Base-by-base conservation (phyloP, 257 asterid genomes). In the Fraxinus cuspidata region DNA sequence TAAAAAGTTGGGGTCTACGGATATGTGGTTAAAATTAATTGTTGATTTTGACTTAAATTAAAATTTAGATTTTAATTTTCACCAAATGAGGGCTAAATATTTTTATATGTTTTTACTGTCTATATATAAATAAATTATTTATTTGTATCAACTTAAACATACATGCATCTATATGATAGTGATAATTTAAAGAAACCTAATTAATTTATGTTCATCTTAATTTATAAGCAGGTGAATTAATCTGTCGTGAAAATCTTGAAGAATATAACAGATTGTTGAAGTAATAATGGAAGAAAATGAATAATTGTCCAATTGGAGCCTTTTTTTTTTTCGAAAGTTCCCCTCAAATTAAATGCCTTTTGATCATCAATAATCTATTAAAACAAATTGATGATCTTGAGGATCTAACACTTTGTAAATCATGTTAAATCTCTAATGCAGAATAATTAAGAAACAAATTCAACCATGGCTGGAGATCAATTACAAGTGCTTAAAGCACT, bases 401-500 rank as follows among this genome's bases (percentile, higher is more conserved):
- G 19, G 53, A 10, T 5, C n/a, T 47, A 47, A 15, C 3, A 47
- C 0, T 47, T 47, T 47, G 4, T 47, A 16, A n/a, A n/a, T 58
- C 28, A 58, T 58, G 27, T 58, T 8, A 21, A 5, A 58, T 21
- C 13, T 23, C 66, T 58, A 58, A 21, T 58, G 66, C 66, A 58
- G 66, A 58, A 58, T 58, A 58, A 58, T 58, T 58, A 2, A 58
- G 28, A 16, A 23, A 27, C 0, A 68, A 70, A 72, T 71, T 25
- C 42, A 51, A 64, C 58, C 58, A 80, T 81, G 87, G 77, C 85
- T 3, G 40, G 83, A 4, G 84, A 78, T 19, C 74, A 73, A 25
- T 79, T 85, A 25, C 85, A 85, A 78, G 89, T 85, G 63, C 82
- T 83, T 21, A 68, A 76, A 38, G 89, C 89, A 42, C 85, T 86